phyloP scores from a whole-genome alignment of 164 flowering plant species.

The Liquidambar formosana region DNA sequence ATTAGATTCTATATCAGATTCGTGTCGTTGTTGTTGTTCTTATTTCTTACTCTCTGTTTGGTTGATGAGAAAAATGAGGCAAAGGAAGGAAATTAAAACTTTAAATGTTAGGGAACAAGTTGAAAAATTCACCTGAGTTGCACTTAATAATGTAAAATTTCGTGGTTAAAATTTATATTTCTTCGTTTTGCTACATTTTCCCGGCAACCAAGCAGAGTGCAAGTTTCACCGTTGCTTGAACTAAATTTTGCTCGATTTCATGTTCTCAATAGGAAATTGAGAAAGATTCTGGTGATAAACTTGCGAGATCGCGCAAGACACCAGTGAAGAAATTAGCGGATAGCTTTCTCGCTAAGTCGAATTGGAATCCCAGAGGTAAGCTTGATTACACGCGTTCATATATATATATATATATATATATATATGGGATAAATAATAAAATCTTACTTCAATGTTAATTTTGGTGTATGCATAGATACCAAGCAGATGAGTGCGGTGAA shows the following conservation, averaged over 20 bases:
- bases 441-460: constrained; percentile 1
- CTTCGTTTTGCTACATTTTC: neutral
- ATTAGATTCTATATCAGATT: neutral
- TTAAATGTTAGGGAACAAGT: no score
- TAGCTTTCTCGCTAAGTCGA: constrained; percentile 29
- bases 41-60: neutral
- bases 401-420: neutral
- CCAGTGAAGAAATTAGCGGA: constrained; percentile 39
- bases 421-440: neutral
- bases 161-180: neutral
- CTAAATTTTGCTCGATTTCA: neutral
- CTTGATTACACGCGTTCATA: neutral
- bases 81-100: no score
- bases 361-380: constrained; percentile 75
- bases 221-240: neutral
- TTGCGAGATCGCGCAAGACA: constrained; percentile 21
- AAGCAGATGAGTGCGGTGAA: constrained; percentile 66
- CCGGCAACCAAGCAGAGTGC: neutral
- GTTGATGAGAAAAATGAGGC: no score
- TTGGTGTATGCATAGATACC: constrained; percentile 33
- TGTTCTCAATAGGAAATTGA: constrained; percentile 31
- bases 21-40: neutral
- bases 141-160: no score
- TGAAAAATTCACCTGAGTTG: no score
- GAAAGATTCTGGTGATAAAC: constrained; percentile 17